These are phyloP conservation scores for Penicillium silybi DNA, from an alignment of 495 filamentous ascomycete species.

Conservation along the genomic window DNA sequence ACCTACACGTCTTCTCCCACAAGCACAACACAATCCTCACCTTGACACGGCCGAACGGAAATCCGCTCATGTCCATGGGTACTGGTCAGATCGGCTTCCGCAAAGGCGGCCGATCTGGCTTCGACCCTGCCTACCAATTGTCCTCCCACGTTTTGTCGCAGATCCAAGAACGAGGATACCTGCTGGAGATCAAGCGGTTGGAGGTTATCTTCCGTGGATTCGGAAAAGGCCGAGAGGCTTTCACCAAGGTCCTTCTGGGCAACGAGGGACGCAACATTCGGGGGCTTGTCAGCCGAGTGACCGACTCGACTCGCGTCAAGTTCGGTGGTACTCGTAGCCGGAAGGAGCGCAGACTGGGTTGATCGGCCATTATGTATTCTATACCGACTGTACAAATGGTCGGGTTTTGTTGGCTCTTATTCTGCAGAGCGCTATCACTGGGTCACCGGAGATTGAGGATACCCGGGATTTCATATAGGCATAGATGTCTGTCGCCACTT, in stretches of 20 bases:
- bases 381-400: not conserved
- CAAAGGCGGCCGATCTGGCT: conserved; percentile 70
- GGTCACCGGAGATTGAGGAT: conserved; percentile 1
- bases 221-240: conserved; percentile 79
- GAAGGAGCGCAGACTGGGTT: conserved; percentile 78
- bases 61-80: conserved; percentile 69
- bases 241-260: conserved; percentile 81
- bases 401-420: conserved; percentile 1
- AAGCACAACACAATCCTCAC: conserved; percentile 96
- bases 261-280: conserved; percentile 73
- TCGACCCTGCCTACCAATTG: conserved; percentile 93
- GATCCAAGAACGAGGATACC: conserved; percentile 69
- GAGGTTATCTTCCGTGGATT: conserved; percentile 82
- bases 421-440: conserved; percentile 7
- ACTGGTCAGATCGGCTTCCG: conserved; percentile 83
- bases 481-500: conserved; percentile 7
- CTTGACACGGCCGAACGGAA: conserved; percentile 73
- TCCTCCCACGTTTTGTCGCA: conserved; percentile 70
- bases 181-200: conserved; percentile 53
- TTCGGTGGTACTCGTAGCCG: conserved; percentile 90
- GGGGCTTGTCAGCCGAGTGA: conserved; percentile 65
- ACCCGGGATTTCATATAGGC: not conserved
- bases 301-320: conserved; percentile 83
- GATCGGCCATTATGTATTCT: not conserved
- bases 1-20: conserved; percentile 78